Base-by-base conservation (phyloP, 495 filamentous ascomycete genomes). In the Poronia punctata region DNA sequence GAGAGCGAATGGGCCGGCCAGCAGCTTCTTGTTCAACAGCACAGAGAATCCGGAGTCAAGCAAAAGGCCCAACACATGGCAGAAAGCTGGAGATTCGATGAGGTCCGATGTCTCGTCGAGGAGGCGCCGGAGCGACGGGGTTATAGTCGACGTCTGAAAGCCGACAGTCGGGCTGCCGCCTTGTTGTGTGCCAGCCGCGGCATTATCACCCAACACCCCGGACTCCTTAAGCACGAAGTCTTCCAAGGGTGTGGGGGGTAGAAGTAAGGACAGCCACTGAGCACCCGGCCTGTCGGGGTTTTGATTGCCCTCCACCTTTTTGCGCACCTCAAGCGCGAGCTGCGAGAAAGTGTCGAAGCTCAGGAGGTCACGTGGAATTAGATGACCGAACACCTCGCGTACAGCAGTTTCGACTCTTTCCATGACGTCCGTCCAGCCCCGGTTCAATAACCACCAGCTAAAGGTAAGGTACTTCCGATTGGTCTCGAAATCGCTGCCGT, bases 371-470 rank as follows among this genome's bases (percentile, higher is more conserved):
- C 89, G 76, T n/a, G 86, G 86, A 50, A 84, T 88, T 25, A 94
- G 65, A 36, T 80, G 66, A 1, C 86, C 86, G 59, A 95, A 97
- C 18, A 86, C 81, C 38, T 94, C 82, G 48, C 80, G 81, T 15
- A 97, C 92, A 1, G 86, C 84, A 2, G 61, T 57, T 50, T 84
- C 80, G 26, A 99, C 86, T 40, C 80, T 81, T 40, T 76, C 67
- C 78, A 84, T 82, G 40, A 97, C 65, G 31, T 82, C 72, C 43
- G 79, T 80, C 82, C 87, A 95, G 40, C 92, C 92, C 25, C 80
- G 78, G 64, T 97, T 87, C 28, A 99, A 72, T 16, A 99, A 67
- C 92, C 92, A 97, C 93, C 93, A 99, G 56, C 84, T 90, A 61
- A 97, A 95, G 36, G 87, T 88, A 24, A 99, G 74, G 57, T 96